phyloP scores from a whole-genome alignment of 2,329 filamentous ascomycete genomes.

The Xylaria sp. region DNA sequence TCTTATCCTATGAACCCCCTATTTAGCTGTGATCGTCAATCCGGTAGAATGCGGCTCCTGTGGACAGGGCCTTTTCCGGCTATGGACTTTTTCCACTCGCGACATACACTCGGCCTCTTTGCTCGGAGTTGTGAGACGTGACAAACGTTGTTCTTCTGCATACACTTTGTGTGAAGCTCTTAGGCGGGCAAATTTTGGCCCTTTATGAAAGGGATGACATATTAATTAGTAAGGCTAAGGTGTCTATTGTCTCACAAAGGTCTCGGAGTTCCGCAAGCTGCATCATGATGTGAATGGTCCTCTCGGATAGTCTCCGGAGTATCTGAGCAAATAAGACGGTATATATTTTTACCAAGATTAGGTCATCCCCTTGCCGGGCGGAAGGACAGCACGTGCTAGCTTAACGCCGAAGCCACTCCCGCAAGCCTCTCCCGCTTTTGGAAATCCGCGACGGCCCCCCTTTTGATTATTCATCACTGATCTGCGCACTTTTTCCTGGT shows the following conservation, averaged over 20 bases:
- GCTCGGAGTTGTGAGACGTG: neutral
- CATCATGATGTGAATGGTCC: neutral
- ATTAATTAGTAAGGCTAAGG: neutral
- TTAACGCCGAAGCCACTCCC: conserved; percentile 12
- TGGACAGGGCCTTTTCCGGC: neutral
- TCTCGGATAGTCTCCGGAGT: neutral
- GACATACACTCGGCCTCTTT: neutral
- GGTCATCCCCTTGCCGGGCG: neutral
- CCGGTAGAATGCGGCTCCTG: conserved; percentile 15
- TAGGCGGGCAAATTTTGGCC: conserved; percentile 2
- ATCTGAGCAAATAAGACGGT: neutral
- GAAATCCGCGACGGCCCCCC: neutral
- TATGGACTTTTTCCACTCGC: conserved; percentile 4
- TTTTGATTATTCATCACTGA: conserved; percentile 15
- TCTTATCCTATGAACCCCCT: neutral
- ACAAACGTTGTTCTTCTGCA: neutral
- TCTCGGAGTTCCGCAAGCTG: neutral
- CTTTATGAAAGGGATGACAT: neutral
- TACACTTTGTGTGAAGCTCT: neutral
- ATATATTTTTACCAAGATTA: neutral
- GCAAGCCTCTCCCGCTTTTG: neutral
- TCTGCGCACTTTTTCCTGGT: neutral
- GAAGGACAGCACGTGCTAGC: neutral
- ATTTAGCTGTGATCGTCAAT: neutral
- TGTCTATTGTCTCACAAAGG: neutral